Evolutionary conservation across 257 asterid species (phyloP), one percentile per base, ranked within the genome.

Genomic region (Thymus mandschuricus): DNA sequence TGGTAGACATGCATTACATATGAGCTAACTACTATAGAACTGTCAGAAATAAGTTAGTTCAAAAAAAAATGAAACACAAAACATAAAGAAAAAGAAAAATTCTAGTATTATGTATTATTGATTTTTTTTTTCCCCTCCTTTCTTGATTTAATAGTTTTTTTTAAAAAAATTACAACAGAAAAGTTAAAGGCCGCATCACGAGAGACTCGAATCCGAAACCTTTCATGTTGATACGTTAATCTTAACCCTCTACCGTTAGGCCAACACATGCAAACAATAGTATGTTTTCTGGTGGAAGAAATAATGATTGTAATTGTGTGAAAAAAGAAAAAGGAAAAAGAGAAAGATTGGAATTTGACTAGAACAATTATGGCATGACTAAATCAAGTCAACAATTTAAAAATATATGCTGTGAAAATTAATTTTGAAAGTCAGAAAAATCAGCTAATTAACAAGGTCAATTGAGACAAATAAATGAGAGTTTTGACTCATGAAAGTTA

Each of bases 1-100:
- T 27, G 61, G 52, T 34, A 6, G 55, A 43, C 77, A 77, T 41
- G 73, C 74, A 10, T 70, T 58, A 3, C 44, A 51, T 12, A 11
- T 76, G 81, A 64, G 56, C 50, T 76, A 69, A 76, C 75, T n/a
- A 70, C 76, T 30, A 34, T 41, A 27, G 12, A 75, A 68, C 62
- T 63, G 67, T 35, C 40, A 31, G 44, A 49, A 62, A 29, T 11
- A 8, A 15, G 51, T 50, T 40, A 4, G 78, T 60, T 60, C 64
- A 13, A 56, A 8, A 28, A n/a, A 15, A 57, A 57, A 10, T 10
- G 15, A 57, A 57, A 10, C 6, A 4, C 1, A 6, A 49, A 13
- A 49, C 55, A 21, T 21, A 21, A 21, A n/a, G 55, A 12, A 49
- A 55, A 8, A 4, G 11, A 33, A 10, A 69, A 2, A 11, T 11